Conservation (phyloP, 2,329 filamentous ascomycete genomes). For the Claviceps humidiphila region DNA sequence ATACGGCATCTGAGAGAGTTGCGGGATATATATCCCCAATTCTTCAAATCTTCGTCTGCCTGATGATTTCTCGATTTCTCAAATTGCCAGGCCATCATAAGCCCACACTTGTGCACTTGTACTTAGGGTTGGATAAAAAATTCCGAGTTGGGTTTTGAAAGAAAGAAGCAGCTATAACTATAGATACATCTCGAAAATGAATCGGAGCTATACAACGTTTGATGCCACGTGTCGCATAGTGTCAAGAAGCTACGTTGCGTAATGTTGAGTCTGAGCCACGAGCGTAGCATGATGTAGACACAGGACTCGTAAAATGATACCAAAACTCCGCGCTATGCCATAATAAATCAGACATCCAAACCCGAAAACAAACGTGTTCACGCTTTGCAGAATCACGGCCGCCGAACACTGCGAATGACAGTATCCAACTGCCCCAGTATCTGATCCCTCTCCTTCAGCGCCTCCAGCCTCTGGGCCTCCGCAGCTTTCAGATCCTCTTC, state of each 20-base stretch:
- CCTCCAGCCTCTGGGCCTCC: conserved; percentile 48
- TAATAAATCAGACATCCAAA: background rate
- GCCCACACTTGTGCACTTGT: too few species aligned
- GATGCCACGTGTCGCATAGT: too few species aligned
- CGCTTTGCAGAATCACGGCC: conserved; percentile 32
- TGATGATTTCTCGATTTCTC: background rate
- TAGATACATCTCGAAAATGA: too few species aligned
- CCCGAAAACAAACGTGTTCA: background rate
- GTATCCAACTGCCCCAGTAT: conserved; percentile 46
- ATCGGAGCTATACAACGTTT: too few species aligned
- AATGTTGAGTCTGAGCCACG: too few species aligned
- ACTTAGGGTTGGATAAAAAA: background rate
- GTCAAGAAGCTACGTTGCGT: too few species aligned
- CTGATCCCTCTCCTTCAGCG: conserved; percentile 49
- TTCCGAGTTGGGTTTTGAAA: too few species aligned
- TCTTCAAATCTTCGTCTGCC: conserved; percentile 54
- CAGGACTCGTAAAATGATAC: background rate
- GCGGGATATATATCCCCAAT: conserved; percentile 61
- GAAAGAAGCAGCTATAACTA: too few species aligned
- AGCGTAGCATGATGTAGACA: too few species aligned
- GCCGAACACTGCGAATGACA: conserved; percentile 45
- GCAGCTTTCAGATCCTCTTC: conserved; percentile 52
- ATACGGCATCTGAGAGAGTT: conserved; percentile 67
- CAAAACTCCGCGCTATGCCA: conserved; percentile 18
- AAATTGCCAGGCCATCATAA: background rate